A percentile compares a stretch with the other conserved stretches of the same genome.
These are phyloP conservation scores for Venustampulla echinocandica DNA, from an alignment of 495 filamentous ascomycete genomes.

Conservation along the genomic window DNA sequence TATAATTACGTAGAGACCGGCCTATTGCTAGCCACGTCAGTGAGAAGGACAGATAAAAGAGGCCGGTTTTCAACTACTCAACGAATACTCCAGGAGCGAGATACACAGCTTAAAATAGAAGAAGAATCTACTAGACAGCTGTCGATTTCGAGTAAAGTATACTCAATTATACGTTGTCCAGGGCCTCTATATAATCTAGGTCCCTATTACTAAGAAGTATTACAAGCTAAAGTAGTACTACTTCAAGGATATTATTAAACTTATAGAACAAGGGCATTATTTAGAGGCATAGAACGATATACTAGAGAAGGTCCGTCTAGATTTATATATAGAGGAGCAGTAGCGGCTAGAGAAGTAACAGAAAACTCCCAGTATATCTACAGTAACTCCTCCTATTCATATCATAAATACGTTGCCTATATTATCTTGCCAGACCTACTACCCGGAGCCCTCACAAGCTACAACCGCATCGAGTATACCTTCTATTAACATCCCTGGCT, in stretches of 20 bases:
- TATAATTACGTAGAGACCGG: conserved; percentile 1
- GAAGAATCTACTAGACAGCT: conserved; percentile 4
- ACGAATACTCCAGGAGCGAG: not conserved
- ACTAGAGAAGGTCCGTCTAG: conserved; percentile 6
- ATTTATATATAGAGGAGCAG: conserved; percentile 18
- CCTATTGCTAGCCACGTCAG: not conserved
- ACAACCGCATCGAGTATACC: conserved; percentile 1
- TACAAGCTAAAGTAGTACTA: conserved; percentile 6
- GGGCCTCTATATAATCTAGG: conserved; percentile 3
- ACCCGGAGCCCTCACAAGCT: not conserved
- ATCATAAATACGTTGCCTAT: conserved; percentile 13
- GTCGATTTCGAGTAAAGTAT: conserved; percentile 3
- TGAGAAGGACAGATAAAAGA: conserved; percentile 10
- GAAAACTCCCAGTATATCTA: conserved; percentile 3
- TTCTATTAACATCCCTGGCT: conserved; percentile 15
- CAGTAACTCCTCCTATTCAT: conserved; percentile 14
- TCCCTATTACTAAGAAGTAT: conserved; percentile 7
- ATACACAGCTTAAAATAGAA: conserved; percentile 6
- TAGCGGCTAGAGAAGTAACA: conserved; percentile 6
- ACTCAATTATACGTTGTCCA: conserved; percentile 1
- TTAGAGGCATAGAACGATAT: conserved; percentile 12
- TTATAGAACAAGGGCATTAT: conserved; percentile 8
- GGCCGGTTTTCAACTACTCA: conserved; percentile 5
- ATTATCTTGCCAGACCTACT: conserved; percentile 7
- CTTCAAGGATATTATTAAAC: not conserved